Percentiles rank a stretch among this genome's conserved stretches.
Evolutionary conservation across 805 yeast genomes (phyloP).

Genomic region (Yarrowia bubula): DNA sequence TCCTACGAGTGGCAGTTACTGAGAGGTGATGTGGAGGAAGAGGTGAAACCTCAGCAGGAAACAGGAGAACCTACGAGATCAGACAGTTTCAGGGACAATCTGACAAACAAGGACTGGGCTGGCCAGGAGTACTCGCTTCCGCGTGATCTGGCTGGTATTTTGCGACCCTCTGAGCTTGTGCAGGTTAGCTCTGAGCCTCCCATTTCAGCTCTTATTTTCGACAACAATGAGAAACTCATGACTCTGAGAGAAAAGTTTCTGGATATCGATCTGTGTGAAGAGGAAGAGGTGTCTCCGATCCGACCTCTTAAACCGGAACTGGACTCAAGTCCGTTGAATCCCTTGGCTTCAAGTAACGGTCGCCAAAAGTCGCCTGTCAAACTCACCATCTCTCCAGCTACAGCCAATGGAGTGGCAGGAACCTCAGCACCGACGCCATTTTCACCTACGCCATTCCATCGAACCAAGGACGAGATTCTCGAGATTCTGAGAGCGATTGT

Average conservation of each 20-base stretch:
- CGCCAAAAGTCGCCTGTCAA: conserved; percentile 3
- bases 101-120: conserved; percentile 15
- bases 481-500: conserved; percentile 35
- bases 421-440: conserved; percentile 1
- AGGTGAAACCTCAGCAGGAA: background rate
- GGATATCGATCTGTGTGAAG: background rate
- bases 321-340: background rate
- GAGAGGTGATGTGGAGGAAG: conserved; percentile 1
- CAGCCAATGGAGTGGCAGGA: conserved; percentile 5
- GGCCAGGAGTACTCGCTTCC: conserved; percentile 17
- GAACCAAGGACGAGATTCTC: conserved; percentile 31
- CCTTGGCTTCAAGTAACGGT: background rate
- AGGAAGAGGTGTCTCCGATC: conserved; percentile 9
- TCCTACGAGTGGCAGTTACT: conserved; percentile 32
- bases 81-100: conserved; percentile 4
- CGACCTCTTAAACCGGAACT: background rate
- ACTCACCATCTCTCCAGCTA: conserved; percentile 12
- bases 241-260: conserved; percentile 32
- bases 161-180: conserved; percentile 31
- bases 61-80: conserved; percentile 1
- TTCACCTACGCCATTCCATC: conserved; percentile 8
- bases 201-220: conserved; percentile 31
- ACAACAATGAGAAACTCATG: conserved; percentile 29
- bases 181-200: conserved; percentile 30
- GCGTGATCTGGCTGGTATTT: conserved; percentile 29